Evolutionary conservation across 495 filamentous ascomycete genomes (phyloP), one percentile per base, ranked within the genome.

Genomic region (Lasiosphaeria hispida): DNA sequence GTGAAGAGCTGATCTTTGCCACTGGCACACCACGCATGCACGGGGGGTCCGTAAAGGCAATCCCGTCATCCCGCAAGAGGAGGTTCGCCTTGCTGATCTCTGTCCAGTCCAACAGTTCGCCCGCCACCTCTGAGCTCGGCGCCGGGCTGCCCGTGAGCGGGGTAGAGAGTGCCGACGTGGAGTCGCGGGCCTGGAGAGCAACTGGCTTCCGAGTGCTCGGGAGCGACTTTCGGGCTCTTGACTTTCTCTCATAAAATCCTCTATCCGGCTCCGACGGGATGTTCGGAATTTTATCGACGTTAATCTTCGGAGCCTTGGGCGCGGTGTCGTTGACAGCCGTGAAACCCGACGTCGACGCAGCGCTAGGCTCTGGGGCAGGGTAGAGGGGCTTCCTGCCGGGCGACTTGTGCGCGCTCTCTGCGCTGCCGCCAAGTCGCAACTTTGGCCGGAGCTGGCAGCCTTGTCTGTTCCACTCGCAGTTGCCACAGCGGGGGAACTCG

Each of bases 11-110:
- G 53, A 80, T 78, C 57, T 75, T 77, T 35, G 62, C 72, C 8
- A 79, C 60, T 1, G 77, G 77, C 11, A 78, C 75, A 1, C 75
- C 77, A 13, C 63, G 69, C 62, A 77, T 76, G 60, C 70, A 66
- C 13, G 67, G 57, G 1, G 77, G 77, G 2, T 73, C 70, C 1
- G 65, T 74, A 13, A 73, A 71, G 10, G 72, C 58, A 7, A 47
- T 55, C 15, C 77, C 75, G 47, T 80, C 65, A 39, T 80, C 64
- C 7, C 58, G 68, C 19, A 80, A 58, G 5, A 58, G 57, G 6
- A 80, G 59, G 1, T 39, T 68, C 0, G 62, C 64, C 41, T 65
- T 71, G 55, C 61, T 80, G 57, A 80, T 78, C 15, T 76, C 71
- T 0, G 65, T 42, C 1, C 65, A 63, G 1, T 56, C 48, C 7